Evolutionary conservation across 352 stramenopile genomes (phyloP), one percentile per base, ranked within the genome.

Genomic region (Globisporangium irregulare): DNA sequence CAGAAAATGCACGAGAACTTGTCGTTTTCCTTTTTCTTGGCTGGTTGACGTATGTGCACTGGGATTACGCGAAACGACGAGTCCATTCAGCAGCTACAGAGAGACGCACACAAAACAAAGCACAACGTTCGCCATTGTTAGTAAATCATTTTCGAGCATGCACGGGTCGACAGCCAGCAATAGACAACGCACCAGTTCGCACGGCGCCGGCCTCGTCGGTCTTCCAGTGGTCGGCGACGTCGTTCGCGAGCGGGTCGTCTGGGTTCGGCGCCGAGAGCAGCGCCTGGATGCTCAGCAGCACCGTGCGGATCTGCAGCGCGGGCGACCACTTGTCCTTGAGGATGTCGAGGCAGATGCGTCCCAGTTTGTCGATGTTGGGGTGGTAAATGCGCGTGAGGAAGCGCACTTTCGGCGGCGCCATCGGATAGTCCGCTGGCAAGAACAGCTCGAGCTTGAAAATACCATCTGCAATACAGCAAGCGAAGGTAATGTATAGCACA

Each of bases 301-400:
- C 96, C 1, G 97, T 99, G 74, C 97, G 84, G 78, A 99, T 99
- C 86, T 99, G 97, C 51, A 99, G 86, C n/a, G 97, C 97, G 1
- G 97, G 97, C 60, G 93, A 98, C 97, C 97, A 99, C 81, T 99
- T 99, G 84, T 99, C 96, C 79, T 99, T 99, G 65, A 99, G 84
- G 76, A 99, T 99, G 74, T 99, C 97, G 55, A 99, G 87, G 71
- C 97, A 99, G 77, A 99, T 99, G 65, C 97, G 83, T 24, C 97
- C 97, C 14, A 99, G 82, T 76, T 98, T 98, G 84, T 99, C 96
- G 65, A 99, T 98, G 86, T 99, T 99, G 15, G 96, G 96, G 79
- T 99, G 97, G 73, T 99, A 99, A 67, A 99, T 98, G 83, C 98
- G 98, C 58, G 97, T 99, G 24, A 99, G 78, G 78, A 99, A 99